Evolutionary conservation across 2,329 filamentous ascomycete species (phyloP).

Genomic region (Raffaelea albimanens): DNA sequence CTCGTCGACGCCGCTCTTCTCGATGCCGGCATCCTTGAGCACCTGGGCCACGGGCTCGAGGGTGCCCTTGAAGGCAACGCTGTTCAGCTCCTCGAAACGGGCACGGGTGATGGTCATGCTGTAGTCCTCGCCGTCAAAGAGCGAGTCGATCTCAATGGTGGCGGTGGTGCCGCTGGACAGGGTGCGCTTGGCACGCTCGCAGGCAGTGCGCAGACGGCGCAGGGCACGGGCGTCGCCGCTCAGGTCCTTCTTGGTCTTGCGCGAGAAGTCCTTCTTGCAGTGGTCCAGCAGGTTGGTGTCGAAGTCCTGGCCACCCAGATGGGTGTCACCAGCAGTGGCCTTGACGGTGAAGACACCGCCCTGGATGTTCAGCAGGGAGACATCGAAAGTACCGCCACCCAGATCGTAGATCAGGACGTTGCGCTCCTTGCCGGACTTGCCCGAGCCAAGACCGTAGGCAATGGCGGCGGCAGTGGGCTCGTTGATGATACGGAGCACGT

Average conservation of each 20-base stretch:
- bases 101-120: constrained; percentile 96
- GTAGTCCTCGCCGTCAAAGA: constrained; percentile 97
- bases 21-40: constrained; percentile 79
- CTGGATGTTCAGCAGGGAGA: constrained; percentile 96
- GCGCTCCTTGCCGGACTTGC: constrained; percentile 95
- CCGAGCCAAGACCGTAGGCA: constrained; percentile 91
- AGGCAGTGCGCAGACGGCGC: constrained; percentile 91
- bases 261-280: constrained; percentile 78
- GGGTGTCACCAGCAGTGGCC: constrained; percentile 95
- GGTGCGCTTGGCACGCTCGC: constrained; percentile 99
- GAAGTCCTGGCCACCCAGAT: constrained; percentile 92
- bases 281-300: constrained; percentile 92
- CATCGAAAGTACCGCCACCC: constrained; percentile 99
- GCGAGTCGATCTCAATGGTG: constrained; percentile 96
- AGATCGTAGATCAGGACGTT: constrained; percentile 99
- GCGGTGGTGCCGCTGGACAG: constrained; percentile 96
- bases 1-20: constrained; percentile 91
- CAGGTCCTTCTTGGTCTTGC: constrained; percentile 41
- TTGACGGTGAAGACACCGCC: constrained; percentile 99
- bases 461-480: constrained; percentile 97
- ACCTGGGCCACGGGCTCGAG: constrained; percentile 94
- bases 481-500: constrained; percentile 99
- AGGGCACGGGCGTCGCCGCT: constrained; percentile 82
- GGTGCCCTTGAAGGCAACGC: constrained; percentile 88
- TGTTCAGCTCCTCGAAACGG: constrained; percentile 97